Base-by-base conservation (phyloP, 768 basidiomycete species). In the Hericium alpestre region DNA sequence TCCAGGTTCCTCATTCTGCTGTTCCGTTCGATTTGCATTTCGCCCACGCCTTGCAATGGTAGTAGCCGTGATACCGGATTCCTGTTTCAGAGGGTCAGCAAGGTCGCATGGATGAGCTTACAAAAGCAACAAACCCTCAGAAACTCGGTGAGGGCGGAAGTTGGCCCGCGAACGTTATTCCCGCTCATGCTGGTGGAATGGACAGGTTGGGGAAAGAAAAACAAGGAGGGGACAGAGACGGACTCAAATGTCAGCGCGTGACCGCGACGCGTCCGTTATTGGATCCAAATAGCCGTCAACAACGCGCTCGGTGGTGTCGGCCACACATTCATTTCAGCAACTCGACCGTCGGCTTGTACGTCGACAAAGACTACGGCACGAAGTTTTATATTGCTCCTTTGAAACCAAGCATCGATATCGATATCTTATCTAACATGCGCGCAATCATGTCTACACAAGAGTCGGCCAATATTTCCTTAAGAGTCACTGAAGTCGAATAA, bases 71-170 rank as follows among this genome's bases (percentile, higher is more conserved):
- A 82, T 82, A 10, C 80, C 80, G 16, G 76, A 71, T 65, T 82
- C 81, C 77, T 79, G 61, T 49, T 25, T 20, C 3, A 10, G 22
- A 32, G 32, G 32, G 32, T 32, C 32, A 32, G 9, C 9, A 32
- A 2, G 32, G 32, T 32, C 41, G 11, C 49, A 18, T 6, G 32
- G 52, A 25, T 20, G 51, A 47, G 25, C 51, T 39, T 38, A 59
- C 25, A 13, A 22, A 12, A 7, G 4, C n/a, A 23, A 69, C 73
- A 27, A 58, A 87, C 90, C 64, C 79, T 79, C 38, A 93, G 72
- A 62, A 87, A 93, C 60, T 90, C 87, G 38, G 90, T 91, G 12
- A 93, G 71, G 0, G 90, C 90, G 20, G 88, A 91, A 0, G 86
- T 82, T 2, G 91, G 90, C 0, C 91, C 90, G 12, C 86, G 80